Evolutionary conservation across 2,329 filamentous ascomycete species (phyloP).

Genomic region (Cytospora piceae): DNA sequence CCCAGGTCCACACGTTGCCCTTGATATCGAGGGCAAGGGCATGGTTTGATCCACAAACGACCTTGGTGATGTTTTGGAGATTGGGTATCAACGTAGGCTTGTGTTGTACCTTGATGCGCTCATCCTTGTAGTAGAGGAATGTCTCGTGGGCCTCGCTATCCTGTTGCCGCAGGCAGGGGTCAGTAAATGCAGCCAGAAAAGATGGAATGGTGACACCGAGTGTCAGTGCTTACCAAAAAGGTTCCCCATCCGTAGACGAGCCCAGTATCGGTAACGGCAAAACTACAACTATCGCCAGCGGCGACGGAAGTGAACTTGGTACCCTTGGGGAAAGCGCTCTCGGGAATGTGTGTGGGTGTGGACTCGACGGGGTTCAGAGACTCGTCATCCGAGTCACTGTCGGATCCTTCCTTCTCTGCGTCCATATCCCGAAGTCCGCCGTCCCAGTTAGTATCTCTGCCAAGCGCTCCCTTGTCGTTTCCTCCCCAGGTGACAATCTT

Average conservation of each 20-base stretch:
- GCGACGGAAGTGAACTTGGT: slow-evolving; percentile 62
- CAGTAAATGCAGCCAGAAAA: slow-evolving; percentile 19
- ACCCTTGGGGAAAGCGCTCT: slow-evolving; percentile 55
- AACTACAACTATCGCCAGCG: slow-evolving; percentile 64
- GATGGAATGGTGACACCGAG: background rate
- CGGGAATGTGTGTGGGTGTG: slow-evolving; percentile 57
- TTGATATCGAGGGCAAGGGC: slow-evolving; percentile 61
- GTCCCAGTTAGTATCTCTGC: slow-evolving; percentile 62
- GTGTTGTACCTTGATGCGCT: slow-evolving; percentile 32
- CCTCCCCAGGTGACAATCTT: slow-evolving; percentile 72
- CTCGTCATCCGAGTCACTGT: slow-evolving; percentile 56
- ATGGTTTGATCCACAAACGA: slow-evolving; percentile 62
- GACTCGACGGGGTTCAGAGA: slow-evolving; percentile 65
- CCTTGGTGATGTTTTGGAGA: slow-evolving; percentile 57
- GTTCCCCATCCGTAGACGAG: slow-evolving; percentile 69
- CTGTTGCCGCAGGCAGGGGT: slow-evolving; percentile 26
- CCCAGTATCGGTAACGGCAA: slow-evolving; percentile 65
- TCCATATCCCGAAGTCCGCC: slow-evolving; percentile 52
- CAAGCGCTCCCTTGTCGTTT: slow-evolving; percentile 69
- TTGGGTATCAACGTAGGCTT: slow-evolving; percentile 53
- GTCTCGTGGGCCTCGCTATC: slow-evolving; percentile 31
- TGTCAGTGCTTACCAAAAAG: slow-evolving; percentile 55
- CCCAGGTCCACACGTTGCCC: slow-evolving; percentile 65
- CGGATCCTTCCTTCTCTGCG: slow-evolving; percentile 55
- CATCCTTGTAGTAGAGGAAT: slow-evolving; percentile 30